Base-by-base conservation (phyloP, 768 basidiomycete species). In the Sutorius australiensis region DNA sequence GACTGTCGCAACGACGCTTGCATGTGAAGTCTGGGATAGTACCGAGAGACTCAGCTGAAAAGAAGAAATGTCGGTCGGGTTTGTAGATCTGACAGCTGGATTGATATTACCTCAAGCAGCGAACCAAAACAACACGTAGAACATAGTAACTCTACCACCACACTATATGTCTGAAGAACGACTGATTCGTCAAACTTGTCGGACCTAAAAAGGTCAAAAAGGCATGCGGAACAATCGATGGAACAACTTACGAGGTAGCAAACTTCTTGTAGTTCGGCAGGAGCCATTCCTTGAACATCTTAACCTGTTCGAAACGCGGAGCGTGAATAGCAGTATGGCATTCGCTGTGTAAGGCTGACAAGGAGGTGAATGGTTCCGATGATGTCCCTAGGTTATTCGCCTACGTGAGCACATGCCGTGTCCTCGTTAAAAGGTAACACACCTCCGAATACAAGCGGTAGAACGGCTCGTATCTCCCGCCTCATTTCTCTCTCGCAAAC, bases 361-460 rank as follows among this genome's bases (percentile, higher is more conserved):
- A 69, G n/a, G 78, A 77, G 7, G 62, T 53, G 51, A 70, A 64
- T 30, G 59, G 49, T 13, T 60, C 42, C 12, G 59, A 50, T 9
- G 58, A 16, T 6, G 66, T 56, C 14, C 72, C 82, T 82, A 48
- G 17, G 50, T 61, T 36, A 30, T 28, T 45, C 56, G 6, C 52
- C 40, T 46, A 34, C 1, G 52, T 64, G 34, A 61, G 54, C 19
- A 13, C 30, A 24, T 10, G 33, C 33, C 42, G 34, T 17, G 10
- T 7, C 36, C 31, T 28, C 31, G 56, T 28, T 42, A 24, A 12
- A 37, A 33, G 9, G 33, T 2, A 14, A 53, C 53, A n/a, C 32
- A 83, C 86, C 82, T 68, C 78, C 79, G 62, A 91, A 93, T 30
- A 92, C 61, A 50, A 82, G 79, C 5, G 87, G 86, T 39, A 92